Evolutionary conservation across 192 early-diverging fungal genomes (phyloP).

Genomic region (Physocladia obscura): DNA sequence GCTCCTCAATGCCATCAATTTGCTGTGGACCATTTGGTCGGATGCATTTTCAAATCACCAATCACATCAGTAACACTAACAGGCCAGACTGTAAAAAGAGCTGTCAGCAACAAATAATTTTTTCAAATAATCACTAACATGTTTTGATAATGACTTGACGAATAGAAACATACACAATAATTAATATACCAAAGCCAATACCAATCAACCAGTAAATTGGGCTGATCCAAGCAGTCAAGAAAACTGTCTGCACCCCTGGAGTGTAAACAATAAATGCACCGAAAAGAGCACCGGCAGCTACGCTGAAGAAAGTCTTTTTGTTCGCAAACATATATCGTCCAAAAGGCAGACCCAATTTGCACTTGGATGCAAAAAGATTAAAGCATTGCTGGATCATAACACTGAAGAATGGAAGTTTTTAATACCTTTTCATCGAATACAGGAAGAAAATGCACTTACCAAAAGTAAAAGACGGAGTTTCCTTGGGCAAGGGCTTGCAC

Average conservation of each 20-base stretch:
- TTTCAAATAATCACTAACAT: too few relatives aligned
- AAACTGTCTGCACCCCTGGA: conserved; percentile 64
- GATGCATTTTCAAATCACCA: too few relatives aligned
- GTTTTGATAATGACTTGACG: conserved; percentile 23
- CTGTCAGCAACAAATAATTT: too few relatives aligned
- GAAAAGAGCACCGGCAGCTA: not conserved
- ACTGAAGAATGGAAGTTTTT: conserved; percentile 89
- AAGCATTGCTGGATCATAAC: too few relatives aligned
- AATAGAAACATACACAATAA: conserved; percentile 22
- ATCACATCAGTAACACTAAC: too few relatives aligned
- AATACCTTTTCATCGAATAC: conserved; percentile 76
- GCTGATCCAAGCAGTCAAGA: conserved; percentile 66
- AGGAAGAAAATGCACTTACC: conserved; percentile 48
- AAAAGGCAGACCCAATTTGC: conserved; percentile 67
- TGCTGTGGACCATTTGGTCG: too few relatives aligned
- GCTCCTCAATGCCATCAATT: too few relatives aligned
- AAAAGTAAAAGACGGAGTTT: conserved; percentile 67
- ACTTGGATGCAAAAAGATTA: too few relatives aligned
- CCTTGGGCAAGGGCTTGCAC: conserved; percentile 66
- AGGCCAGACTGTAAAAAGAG: too few relatives aligned
- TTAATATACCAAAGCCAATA: conserved; percentile 63
- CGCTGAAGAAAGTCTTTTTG: conserved; percentile 2
- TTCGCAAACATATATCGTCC: conserved; percentile 49
- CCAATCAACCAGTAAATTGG: conserved; percentile 80
- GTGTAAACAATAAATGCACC: conserved; percentile 35